Base-by-base conservation (phyloP, 1,284 basidiomycete species). In the Pisolithus thermaeus region DNA sequence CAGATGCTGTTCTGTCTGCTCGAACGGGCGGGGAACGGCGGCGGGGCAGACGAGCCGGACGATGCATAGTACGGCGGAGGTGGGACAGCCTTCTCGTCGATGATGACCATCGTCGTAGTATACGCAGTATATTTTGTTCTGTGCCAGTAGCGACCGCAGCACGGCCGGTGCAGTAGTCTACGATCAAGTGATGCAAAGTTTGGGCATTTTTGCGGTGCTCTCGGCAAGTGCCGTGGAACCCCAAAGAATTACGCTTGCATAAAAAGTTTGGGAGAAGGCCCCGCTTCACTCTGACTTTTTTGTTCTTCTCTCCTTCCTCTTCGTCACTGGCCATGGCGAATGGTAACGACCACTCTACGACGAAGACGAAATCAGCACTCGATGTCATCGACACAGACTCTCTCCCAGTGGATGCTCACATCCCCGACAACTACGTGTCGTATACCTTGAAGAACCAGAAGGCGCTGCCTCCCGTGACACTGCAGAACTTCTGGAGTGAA, bases 381-480 rank as follows among this genome's bases (percentile, higher is more conserved):
- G 49, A 56, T 7, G 60, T 59, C 18, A 59, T 60, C 37, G 62
- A 70, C 16, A 61, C 70, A 30, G 70, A 71, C 16, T 62, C 72
- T 52, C 40, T 62, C 27, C 83, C 84, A 53, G 73, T 74, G 58
- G 87, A 89, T 71, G 62, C 78, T 59, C 72, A 89, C 70, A 83
- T 90, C 56, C 87, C 88, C 36, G 90, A 93, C 73, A 94, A 94
- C 78, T 96, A 94, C 64, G 91, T 96, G 63, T 77, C 84, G 48
- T 82, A 89, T 70, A 91, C 89, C 3, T 79, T 96, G 65, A 83
- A 83, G 67, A 87, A 79, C 64, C 79, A 77, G 69, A 90, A 87
- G 65, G 61, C 84, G 1, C 76, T 91, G 14, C 91, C 91, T 0
- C 91, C 92, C 4, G 74, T 95, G 63, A 79, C 79, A 7, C 82